A percentile compares a stretch with the other conserved stretches of the same genome.
phyloP scores from a whole-genome alignment of 2,329 filamentous ascomycete genomes.

The Bipolaris oryzae region DNA sequence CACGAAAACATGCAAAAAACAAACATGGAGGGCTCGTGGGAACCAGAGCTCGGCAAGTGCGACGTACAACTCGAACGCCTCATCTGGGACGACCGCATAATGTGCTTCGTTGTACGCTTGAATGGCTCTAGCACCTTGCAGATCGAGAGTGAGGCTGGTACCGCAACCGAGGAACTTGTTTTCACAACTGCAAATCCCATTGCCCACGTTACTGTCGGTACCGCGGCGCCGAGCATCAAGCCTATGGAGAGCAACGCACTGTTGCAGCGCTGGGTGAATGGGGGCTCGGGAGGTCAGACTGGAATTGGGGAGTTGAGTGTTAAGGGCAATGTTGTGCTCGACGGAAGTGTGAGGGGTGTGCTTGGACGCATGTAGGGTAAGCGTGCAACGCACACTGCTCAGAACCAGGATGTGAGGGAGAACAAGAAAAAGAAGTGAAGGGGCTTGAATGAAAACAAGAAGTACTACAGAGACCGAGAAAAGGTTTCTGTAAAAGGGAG shows the following conservation, averaged over 20 bases:
- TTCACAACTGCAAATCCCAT: slow-evolving; percentile 74
- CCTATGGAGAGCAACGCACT: slow-evolving; percentile 94
- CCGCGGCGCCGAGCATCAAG: slow-evolving; percentile 74
- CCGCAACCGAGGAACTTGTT: slow-evolving; percentile 54
- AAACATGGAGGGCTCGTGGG: slow-evolving; percentile 49
- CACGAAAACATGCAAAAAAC: slow-evolving; percentile 50
- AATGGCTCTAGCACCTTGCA: slow-evolving; percentile 36
- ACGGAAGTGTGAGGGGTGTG: slow-evolving; percentile 60
- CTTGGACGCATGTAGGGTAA: slow-evolving; percentile 34
- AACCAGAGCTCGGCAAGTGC: slow-evolving; percentile 66
- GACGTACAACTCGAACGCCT: slow-evolving; percentile 68
- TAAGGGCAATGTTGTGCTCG: slow-evolving; percentile 60
- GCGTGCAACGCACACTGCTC: neutral
- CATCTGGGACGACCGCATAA: slow-evolving; percentile 84
- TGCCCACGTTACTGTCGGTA: slow-evolving; percentile 90
- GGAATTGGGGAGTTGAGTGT: slow-evolving; percentile 63
- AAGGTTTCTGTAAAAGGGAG: too few species aligned
- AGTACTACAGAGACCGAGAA: neutral
- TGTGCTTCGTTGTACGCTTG: slow-evolving; percentile 83
- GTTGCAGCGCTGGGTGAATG: slow-evolving; percentile 74
- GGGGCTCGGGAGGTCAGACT: slow-evolving; percentile 57
- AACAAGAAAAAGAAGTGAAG: too few species aligned
- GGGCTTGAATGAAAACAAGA: neutral
- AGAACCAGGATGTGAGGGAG: neutral
- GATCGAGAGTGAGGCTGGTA: slow-evolving; percentile 24